phyloP scores from a whole-genome alignment of 306 rosid genomes.

The Cucumis sativus region DNA sequence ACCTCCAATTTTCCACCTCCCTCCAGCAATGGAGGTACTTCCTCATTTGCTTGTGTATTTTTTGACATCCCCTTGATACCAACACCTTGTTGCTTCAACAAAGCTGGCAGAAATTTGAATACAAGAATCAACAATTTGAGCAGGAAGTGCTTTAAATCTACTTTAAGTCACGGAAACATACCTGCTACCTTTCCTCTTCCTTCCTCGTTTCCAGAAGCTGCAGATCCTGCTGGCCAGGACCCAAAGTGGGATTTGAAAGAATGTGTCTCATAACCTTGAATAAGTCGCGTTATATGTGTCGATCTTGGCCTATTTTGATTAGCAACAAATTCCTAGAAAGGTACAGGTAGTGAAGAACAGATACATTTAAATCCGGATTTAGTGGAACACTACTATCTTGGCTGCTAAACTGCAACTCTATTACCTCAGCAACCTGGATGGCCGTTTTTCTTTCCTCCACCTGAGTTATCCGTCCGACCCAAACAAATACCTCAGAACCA shows the following conservation, averaged over 20 bases:
- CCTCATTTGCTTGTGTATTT: conserved; percentile 60
- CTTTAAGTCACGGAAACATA: conserved; percentile 14
- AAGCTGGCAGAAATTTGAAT: conserved; percentile 42
- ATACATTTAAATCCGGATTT: conserved; percentile 11
- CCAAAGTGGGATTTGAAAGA: conserved; percentile 74
- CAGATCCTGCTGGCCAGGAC: conserved; percentile 66
- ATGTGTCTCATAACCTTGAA: conserved; percentile 91
- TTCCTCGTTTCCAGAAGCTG: conserved; percentile 58
- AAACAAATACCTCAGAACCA: conserved; percentile 73
- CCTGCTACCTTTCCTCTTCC: conserved; percentile 99
- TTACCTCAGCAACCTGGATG: conserved; percentile 74
- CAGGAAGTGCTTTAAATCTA: conserved; percentile 6
- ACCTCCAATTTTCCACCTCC: conserved; percentile 99
- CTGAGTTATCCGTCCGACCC: conserved; percentile 83
- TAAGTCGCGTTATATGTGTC: conserved; percentile 54
- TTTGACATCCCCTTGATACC: conserved; percentile 86
- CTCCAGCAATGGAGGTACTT: conserved; percentile 93
- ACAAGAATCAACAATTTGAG: conserved; percentile 8
- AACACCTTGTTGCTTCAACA: conserved; percentile 97
- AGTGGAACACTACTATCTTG: background rate
- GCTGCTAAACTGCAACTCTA: background rate
- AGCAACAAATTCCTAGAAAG: conserved; percentile 40
- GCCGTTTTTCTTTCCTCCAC: conserved; percentile 81
- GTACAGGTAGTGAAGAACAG: conserved; percentile 11
- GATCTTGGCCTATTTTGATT: conserved; percentile 40